Base-by-base conservation (phyloP, 352 stramenopile genomes). In the Phytophthora foliorum region DNA sequence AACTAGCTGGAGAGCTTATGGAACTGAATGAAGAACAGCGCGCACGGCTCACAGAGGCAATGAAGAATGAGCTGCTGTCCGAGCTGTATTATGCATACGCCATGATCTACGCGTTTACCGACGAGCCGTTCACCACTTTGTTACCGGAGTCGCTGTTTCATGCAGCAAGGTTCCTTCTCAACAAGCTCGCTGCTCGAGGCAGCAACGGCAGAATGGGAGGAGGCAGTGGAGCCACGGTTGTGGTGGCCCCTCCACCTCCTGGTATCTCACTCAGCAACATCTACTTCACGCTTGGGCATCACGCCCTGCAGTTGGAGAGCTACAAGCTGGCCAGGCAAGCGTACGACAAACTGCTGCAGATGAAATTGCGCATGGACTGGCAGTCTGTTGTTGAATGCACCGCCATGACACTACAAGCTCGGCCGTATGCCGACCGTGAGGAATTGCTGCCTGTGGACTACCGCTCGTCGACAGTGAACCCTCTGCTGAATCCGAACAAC, bases 371-470 rank as follows among this genome's bases (percentile, higher is more conserved):
- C 0, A 31, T 57, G 13, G 86, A 92, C 31, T 98, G 95, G 94
- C 80, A 93, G 55, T 67, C 85, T 6, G 72, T 94, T 59, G 81
- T 99, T 3, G 96, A 99, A 53, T 70, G 98, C 57, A 97, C 95
- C 19, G 88, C 92, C 69, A 93, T 99, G 72, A 93, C 88, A 19
- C 81, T 98, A 6, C 89, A 98, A 81, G 86, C 95, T 22, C 97
- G 98, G 67, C 91, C 96, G 46, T 97, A 97, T 59, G 83, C 86
- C 45, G 95, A 99, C 73, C 94, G 94, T 32, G 90, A 97, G 17
- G 96, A 99, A 45, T 61, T 98, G 32, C 71, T 98, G n/a, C 94
- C 95, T 2, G 92, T 98, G 5, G 98, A 98, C 79, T 99, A 98
- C 60, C 89, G 91, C 11, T 99, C 96, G 54, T 97, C 92, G 6